phyloP scores from a whole-genome alignment of 371 early-diverging fungal genomes.

The Capniomyces stellatus region DNA sequence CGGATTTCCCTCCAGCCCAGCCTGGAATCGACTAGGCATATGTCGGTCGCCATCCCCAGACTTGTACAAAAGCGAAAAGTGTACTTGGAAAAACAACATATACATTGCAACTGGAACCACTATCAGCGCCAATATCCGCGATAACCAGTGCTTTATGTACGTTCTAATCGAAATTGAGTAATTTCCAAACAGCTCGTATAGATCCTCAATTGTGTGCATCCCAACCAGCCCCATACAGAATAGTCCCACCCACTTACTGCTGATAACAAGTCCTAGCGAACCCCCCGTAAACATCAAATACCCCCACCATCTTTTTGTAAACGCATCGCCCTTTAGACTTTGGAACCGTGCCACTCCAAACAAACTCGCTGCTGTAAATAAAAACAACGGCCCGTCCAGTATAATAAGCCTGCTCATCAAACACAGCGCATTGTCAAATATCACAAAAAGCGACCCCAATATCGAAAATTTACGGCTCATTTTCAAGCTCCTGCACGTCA shows the following conservation, averaged over 20 bases:
- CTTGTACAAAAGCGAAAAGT: conserved; percentile 72
- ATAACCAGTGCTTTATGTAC: conserved; percentile 60
- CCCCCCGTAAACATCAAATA: conserved; percentile 79
- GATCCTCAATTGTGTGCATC: conserved; percentile 80
- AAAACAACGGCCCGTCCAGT: conserved; percentile 92
- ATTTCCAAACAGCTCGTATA: conserved; percentile 33
- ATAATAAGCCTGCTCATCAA: conserved; percentile 93
- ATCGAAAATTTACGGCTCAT: conserved; percentile 46
- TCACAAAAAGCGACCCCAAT: conserved; percentile 59
- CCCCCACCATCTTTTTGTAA: conserved; percentile 67
- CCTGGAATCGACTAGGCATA: conserved; percentile 96
- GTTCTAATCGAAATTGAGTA: conserved; percentile 37
- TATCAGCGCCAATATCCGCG: conserved; percentile 63
- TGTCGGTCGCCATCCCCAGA: conserved; percentile 90
- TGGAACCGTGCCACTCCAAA: conserved; percentile 61
- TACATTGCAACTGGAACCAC: conserved; percentile 75
- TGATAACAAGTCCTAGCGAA: conserved; percentile 75
- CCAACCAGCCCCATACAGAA: conserved; percentile 93
- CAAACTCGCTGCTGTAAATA: conserved; percentile 71
- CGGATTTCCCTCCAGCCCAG: conserved; percentile 61
- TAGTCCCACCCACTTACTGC: conserved; percentile 99
- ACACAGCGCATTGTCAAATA: conserved; percentile 69
- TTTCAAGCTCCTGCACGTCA: conserved; percentile 67
- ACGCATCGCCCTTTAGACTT: conserved; percentile 54
- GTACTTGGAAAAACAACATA: conserved; percentile 59